phyloP scores from a whole-genome alignment of 2,329 filamentous ascomycete genomes.

The Hypoxylon sp. region DNA sequence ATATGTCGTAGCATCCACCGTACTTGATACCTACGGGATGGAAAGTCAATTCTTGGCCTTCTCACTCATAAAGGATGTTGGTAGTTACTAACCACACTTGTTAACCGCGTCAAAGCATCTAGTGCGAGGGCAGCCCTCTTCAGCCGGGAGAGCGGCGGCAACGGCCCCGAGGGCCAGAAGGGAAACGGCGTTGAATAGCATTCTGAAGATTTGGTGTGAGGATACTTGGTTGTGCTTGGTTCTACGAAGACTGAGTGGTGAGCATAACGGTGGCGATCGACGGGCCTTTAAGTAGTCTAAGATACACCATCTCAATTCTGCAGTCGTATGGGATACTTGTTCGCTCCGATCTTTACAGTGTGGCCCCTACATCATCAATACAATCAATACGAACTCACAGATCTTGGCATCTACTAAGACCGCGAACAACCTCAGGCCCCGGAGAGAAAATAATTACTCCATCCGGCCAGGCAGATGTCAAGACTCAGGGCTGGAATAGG shows the following conservation, averaged over 20 bases:
- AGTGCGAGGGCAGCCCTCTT: slow-evolving; percentile 36
- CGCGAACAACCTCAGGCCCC: slow-evolving; percentile 15
- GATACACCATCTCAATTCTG: slow-evolving; percentile 17
- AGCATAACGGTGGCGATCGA: background rate
- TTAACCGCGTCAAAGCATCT: slow-evolving; percentile 41
- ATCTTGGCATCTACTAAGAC: slow-evolving; percentile 36
- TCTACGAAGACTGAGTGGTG: background rate
- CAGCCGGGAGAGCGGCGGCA: slow-evolving; percentile 25
- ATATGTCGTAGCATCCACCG: slow-evolving; percentile 43
- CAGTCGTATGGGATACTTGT: slow-evolving; percentile 16
- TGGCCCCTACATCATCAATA: slow-evolving; percentile 20
- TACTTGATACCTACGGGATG: slow-evolving; percentile 34
- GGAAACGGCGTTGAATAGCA: slow-evolving; percentile 37
- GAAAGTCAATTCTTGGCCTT: slow-evolving; percentile 7
- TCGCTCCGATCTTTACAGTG: slow-evolving; percentile 10
- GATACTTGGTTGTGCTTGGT: background rate
- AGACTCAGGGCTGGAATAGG: slow-evolving; percentile 14
- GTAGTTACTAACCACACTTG: slow-evolving; percentile 35
- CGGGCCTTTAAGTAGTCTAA: slow-evolving; percentile 23
- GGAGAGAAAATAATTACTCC: slow-evolving; percentile 33
- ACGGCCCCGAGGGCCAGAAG: slow-evolving; percentile 31
- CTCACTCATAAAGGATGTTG: background rate
- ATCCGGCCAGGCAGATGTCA: slow-evolving; percentile 24
- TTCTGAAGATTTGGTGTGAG: slow-evolving; percentile 9
- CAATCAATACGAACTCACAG: slow-evolving; percentile 30